phyloP scores from a whole-genome alignment of 768 basidiomycete species.

The Cantharellus anzutake region DNA sequence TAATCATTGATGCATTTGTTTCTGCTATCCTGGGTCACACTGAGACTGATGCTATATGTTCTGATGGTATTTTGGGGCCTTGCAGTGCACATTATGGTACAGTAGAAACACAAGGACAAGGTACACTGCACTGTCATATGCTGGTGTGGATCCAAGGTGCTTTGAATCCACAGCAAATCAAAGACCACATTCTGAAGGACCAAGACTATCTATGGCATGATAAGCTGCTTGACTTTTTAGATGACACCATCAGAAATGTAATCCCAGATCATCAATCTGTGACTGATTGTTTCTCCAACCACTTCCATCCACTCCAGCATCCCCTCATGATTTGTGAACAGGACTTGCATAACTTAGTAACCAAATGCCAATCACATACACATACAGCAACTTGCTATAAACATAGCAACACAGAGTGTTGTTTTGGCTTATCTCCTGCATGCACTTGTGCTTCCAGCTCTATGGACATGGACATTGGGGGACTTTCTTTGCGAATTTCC shows the following conservation, averaged over 20 bases:
- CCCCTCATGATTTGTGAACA: too few relatives aligned
- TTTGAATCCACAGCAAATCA: slow-evolving; percentile 8
- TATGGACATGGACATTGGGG: slow-evolving; percentile 12
- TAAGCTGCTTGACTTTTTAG: not conserved
- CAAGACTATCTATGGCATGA: not conserved
- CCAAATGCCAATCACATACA: not conserved
- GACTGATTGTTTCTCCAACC: not conserved
- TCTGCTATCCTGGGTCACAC: slow-evolving; percentile 2
- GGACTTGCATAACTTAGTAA: not conserved
- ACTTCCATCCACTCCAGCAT: not conserved
- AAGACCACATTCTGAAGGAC: not conserved
- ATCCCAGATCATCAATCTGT: not conserved
- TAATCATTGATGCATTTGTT: slow-evolving; percentile 22
- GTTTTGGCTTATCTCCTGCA: slow-evolving; percentile 15
- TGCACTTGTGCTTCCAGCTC: slow-evolving; percentile 3
- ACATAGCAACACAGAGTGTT: slow-evolving; percentile 22
- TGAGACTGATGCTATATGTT: too few relatives aligned
- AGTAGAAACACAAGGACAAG: slow-evolving; percentile 10
- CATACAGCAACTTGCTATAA: slow-evolving; percentile 23
- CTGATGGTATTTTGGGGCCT: slow-evolving; percentile 8
- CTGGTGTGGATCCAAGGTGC: slow-evolving; percentile 11
- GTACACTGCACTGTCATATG: slow-evolving; percentile 12
- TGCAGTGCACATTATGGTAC: slow-evolving; percentile 8
- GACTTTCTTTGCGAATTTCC: slow-evolving; percentile 15
- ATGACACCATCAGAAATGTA: not conserved